Conservation (phyloP, 257 asterid species). For the Primulina huaijiensis region DNA sequence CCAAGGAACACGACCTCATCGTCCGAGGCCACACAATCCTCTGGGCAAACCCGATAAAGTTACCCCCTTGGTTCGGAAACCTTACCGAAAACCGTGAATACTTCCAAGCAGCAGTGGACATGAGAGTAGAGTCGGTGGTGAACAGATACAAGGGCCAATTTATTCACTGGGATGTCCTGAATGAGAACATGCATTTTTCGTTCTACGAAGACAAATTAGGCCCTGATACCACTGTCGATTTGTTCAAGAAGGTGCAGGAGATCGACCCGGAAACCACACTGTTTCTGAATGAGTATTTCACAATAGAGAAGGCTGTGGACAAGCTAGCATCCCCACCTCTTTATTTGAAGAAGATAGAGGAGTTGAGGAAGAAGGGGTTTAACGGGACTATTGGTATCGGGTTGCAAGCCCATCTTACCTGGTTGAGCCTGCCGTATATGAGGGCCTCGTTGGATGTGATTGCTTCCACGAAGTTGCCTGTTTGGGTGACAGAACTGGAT, state of each 20-base stretch:
- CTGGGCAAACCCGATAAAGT: slow-evolving; percentile 20
- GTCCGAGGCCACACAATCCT: slow-evolving; percentile 38
- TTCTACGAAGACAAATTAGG: slow-evolving; percentile 20
- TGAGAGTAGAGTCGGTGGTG: slow-evolving; percentile 19
- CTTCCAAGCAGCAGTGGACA: background rate
- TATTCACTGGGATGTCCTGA: slow-evolving; percentile 43
- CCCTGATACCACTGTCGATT: background rate
- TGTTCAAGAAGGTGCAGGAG: slow-evolving; percentile 24
- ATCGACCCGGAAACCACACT: slow-evolving; percentile 24
- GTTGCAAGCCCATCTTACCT: slow-evolving; percentile 27
- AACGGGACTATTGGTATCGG: slow-evolving; percentile 31
- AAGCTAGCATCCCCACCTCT: slow-evolving; percentile 23
- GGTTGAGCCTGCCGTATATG: slow-evolving; percentile 25
- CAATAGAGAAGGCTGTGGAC: slow-evolving; percentile 27
- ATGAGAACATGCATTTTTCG: slow-evolving; percentile 30
- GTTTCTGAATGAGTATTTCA: slow-evolving; percentile 36
- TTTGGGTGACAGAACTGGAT: slow-evolving; percentile 39
- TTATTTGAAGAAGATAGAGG: slow-evolving; percentile 27
- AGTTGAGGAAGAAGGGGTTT: slow-evolving; percentile 17
- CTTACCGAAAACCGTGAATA: background rate
- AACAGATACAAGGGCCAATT: slow-evolving; percentile 24
- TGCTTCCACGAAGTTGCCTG: slow-evolving; percentile 26
- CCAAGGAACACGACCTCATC: slow-evolving; percentile 5
- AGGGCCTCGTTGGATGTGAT: slow-evolving; percentile 34
- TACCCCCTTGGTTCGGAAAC: slow-evolving; percentile 19